Percentiles rank a stretch among this genome's conserved stretches.
These are phyloP conservation scores for Phellopilus nigrolimitatus DNA, from an alignment of 1,284 basidiomycete species.

Conservation along the genomic window DNA sequence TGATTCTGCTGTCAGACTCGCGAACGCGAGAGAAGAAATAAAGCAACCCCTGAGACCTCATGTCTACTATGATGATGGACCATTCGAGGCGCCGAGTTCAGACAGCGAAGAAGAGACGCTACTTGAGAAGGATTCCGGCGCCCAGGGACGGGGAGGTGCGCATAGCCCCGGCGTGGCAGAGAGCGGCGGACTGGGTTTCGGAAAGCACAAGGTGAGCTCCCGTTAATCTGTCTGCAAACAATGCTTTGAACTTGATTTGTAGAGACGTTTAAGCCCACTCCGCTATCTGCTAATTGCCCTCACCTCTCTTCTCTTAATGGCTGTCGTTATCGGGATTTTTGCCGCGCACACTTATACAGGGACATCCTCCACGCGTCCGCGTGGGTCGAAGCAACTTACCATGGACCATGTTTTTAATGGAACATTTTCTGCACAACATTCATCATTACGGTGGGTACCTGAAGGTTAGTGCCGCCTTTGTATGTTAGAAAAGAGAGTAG, in stretches of 20 bases:
- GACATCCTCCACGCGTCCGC: constrained; percentile 39
- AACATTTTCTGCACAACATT: constrained; percentile 56
- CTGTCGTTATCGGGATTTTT: constrained; percentile 61
- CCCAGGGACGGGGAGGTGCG: constrained; percentile 9
- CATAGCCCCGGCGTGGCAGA: constrained; percentile 29
- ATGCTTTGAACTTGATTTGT: neutral
- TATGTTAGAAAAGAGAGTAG: neutral
- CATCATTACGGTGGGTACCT: constrained; percentile 72
- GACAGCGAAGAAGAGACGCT: constrained; percentile 57
- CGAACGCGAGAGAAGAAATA: constrained; percentile 4
- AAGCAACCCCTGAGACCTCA: constrained; percentile 33
- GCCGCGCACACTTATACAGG: constrained; percentile 67
- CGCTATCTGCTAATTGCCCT: constrained; percentile 53
- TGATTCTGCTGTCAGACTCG: no score
- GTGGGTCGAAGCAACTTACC: constrained; percentile 63
- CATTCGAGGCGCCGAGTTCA: constrained; percentile 67
- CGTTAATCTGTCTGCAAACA: constrained; percentile 23
- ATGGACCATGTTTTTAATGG: constrained; percentile 91
- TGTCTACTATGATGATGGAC: constrained; percentile 64
- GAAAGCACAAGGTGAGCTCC: constrained; percentile 19
- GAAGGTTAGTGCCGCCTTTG: constrained; percentile 56
- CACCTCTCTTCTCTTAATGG: constrained; percentile 46
- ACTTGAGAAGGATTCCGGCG: constrained; percentile 34
- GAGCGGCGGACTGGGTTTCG: constrained; percentile 17
- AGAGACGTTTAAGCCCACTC: constrained; percentile 43